Percentiles rank a stretch among this genome's conserved stretches.
Evolutionary conservation across 2,329 filamentous ascomycete species (phyloP).

Genomic region (Ophiocordyceps camponoti-saundersi): DNA sequence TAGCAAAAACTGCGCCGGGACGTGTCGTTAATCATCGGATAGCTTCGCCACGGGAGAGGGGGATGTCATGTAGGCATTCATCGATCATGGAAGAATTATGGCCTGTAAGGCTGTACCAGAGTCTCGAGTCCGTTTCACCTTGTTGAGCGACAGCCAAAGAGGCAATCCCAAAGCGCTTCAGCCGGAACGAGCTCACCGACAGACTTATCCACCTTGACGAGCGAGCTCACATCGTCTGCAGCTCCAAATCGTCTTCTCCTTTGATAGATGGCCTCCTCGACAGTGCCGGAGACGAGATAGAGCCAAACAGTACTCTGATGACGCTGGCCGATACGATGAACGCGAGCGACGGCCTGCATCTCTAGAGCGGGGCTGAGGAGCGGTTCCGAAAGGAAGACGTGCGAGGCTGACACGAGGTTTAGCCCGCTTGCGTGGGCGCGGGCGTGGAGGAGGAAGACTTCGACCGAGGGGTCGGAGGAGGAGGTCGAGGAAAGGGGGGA

Average conservation of each 20-base stretch:
- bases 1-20: too few relatives aligned
- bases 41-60: not conserved
- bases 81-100: too few relatives aligned
- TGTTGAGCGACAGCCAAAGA: too few relatives aligned
- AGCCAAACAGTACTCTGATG: constrained; percentile 87
- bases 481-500: constrained; percentile 40
- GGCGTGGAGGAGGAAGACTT: constrained; percentile 81
- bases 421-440: constrained; percentile 77
- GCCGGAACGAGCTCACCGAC: too few relatives aligned
- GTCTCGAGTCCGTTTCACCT: too few relatives aligned
- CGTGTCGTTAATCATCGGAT: not conserved
- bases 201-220: too few relatives aligned
- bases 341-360: constrained; percentile 83
- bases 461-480: constrained; percentile 40
- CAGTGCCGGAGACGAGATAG: constrained; percentile 78
- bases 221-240: not conserved
- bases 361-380: constrained; percentile 87
- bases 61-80: too few relatives aligned
- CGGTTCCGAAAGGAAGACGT: constrained; percentile 90
- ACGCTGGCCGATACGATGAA: constrained; percentile 85
- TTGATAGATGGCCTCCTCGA: constrained; percentile 75
- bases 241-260: not conserved
- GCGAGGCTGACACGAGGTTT: constrained; percentile 81
- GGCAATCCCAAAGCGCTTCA: too few relatives aligned
- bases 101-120: too few relatives aligned